phyloP scores from a whole-genome alignment of 129 eudicot species.

The Helianthus tuberosus region DNA sequence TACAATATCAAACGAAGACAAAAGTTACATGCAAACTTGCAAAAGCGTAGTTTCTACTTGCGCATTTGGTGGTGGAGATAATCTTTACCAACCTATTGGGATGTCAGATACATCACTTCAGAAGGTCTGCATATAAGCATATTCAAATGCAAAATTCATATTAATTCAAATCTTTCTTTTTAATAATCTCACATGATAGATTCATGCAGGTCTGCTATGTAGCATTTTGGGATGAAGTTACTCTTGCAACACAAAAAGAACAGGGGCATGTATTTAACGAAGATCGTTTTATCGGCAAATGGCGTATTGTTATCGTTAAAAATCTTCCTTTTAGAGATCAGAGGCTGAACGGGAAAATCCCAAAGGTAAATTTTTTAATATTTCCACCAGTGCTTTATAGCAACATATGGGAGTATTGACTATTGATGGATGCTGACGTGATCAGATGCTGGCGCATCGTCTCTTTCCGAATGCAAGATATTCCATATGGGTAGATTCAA shows the following conservation, averaged over 20 bases:
- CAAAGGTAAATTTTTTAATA: conserved; percentile 55
- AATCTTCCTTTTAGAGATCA: conserved; percentile 95
- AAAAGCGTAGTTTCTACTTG: conserved; percentile 94
- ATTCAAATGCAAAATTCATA: conserved; percentile 11
- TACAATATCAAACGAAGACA: conserved; percentile 74
- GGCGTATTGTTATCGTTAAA: conserved; percentile 78
- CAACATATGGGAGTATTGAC: background rate
- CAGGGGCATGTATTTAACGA: conserved; percentile 56
- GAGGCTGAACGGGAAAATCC: conserved; percentile 91
- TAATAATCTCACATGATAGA: conserved; percentile 17
- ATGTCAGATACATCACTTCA: conserved; percentile 78
- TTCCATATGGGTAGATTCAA: conserved; percentile 98
- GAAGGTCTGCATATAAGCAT: conserved; percentile 48
- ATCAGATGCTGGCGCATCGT: conserved; percentile 93
- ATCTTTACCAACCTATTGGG: conserved; percentile 97
- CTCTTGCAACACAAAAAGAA: conserved; percentile 73
- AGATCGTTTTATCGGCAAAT: conserved; percentile 71
- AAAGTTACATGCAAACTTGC: conserved; percentile 69
- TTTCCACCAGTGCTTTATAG: background rate
- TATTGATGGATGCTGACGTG: conserved; percentile 27
- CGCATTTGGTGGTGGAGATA: conserved; percentile 99
- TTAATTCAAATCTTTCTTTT: background rate
- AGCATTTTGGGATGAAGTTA: conserved; percentile 98
- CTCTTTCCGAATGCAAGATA: conserved; percentile 81
- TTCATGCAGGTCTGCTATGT: conserved; percentile 88